These are phyloP conservation scores for Taphrina pruni DNA, from an alignment of 1,139 yeast species.

Conservation along the genomic window DNA sequence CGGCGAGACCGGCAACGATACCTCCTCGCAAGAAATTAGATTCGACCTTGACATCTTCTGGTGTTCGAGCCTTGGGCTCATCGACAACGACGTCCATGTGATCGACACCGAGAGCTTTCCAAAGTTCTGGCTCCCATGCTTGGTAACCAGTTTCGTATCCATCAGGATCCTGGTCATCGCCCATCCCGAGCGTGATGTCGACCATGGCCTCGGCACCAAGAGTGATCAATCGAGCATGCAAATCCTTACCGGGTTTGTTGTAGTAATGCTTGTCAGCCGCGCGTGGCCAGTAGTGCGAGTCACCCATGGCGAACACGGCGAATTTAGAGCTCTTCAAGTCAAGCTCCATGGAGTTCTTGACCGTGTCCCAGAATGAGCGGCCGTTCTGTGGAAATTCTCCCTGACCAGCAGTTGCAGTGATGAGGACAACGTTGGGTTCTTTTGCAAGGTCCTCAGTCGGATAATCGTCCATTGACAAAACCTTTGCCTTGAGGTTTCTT, in stretches of 20 bases:
- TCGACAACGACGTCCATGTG: slow-evolving; percentile 75
- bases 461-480: slow-evolving; percentile 69
- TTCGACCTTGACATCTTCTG: slow-evolving; percentile 90
- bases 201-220: slow-evolving; percentile 79
- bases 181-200: slow-evolving; percentile 79
- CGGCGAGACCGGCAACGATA: slow-evolving; percentile 82
- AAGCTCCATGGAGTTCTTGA: slow-evolving; percentile 66
- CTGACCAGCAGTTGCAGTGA: slow-evolving; percentile 94
- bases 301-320: slow-evolving; percentile 89
- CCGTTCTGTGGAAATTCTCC: slow-evolving; percentile 90
- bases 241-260: slow-evolving; percentile 82
- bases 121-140: slow-evolving; percentile 81
- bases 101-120: slow-evolving; percentile 91
- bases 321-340: slow-evolving; percentile 71
- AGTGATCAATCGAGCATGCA: slow-evolving; percentile 77
- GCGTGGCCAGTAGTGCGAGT: slow-evolving; percentile 81
- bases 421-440: slow-evolving; percentile 62
- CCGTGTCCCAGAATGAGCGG: slow-evolving; percentile 72
- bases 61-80: slow-evolving; percentile 94
- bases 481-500: slow-evolving; percentile 60
- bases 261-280: slow-evolving; percentile 61
- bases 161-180: slow-evolving; percentile 83
- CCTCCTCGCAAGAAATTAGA: slow-evolving; percentile 92
- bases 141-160: slow-evolving; percentile 88
- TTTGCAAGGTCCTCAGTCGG: slow-evolving; percentile 68